Evolutionary conservation across 108 stramenopile genomes (phyloP).

Genomic region (Cyclotella baltica): DNA sequence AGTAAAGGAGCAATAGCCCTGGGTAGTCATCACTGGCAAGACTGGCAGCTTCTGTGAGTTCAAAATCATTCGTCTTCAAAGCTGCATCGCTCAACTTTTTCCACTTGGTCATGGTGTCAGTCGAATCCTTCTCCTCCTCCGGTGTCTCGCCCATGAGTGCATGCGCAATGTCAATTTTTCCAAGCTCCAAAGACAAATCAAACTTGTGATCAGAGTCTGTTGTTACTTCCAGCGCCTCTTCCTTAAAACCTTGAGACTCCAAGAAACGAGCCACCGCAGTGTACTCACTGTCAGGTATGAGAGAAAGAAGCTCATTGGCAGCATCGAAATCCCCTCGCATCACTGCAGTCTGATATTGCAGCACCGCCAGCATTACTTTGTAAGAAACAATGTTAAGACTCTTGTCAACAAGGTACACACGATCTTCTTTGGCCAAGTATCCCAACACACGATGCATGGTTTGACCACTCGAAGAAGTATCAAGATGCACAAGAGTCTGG

Average conservation of each 20-base stretch:
- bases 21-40: conserved; percentile 90
- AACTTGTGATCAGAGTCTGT: conserved; percentile 97
- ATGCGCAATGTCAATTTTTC: conserved; percentile 89
- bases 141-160: conserved; percentile 85
- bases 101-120: conserved; percentile 97
- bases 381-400: conserved; percentile 92
- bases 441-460: conserved; percentile 92
- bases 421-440: conserved; percentile 98
- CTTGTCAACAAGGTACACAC: conserved; percentile 97
- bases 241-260: conserved; percentile 99
- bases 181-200: conserved; percentile 96
- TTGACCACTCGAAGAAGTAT: conserved; percentile 81
- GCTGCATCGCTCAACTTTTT: conserved; percentile 98
- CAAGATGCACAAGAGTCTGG: conserved; percentile 96
- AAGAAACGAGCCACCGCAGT: conserved; percentile 96
- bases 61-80: conserved; percentile 91
- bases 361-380: conserved; percentile 89
- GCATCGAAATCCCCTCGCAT: conserved; percentile 98
- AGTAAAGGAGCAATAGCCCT: conserved; percentile 94
- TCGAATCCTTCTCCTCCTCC: conserved; percentile 88
- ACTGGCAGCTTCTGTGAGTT: conserved; percentile 93
- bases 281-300: conserved; percentile 93
- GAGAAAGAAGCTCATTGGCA: conserved; percentile 94
- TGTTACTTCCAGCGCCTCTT: conserved; percentile 96
- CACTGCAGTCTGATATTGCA: conserved; percentile 99